These are phyloP conservation scores for Fusarium continuum DNA, from an alignment of 2,329 filamentous ascomycete species.

Conservation along the genomic window DNA sequence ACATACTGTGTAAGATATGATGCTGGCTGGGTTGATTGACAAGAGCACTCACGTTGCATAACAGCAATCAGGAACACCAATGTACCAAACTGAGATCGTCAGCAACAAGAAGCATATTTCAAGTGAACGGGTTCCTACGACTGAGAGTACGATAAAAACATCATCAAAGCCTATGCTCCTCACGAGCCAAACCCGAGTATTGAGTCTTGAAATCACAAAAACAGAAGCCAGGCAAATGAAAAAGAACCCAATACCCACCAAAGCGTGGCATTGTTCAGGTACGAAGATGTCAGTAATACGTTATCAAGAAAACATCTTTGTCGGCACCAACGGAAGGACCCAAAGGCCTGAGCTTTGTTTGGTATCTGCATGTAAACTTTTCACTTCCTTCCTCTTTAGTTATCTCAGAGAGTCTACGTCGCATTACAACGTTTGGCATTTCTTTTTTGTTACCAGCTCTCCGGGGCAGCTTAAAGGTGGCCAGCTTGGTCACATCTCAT, in stretches of 20 bases:
- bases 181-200: not conserved
- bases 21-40: not conserved
- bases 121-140: not conserved
- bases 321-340: not conserved
- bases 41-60: not conserved
- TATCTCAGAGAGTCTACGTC: not conserved
- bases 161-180: not conserved
- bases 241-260: not conserved
- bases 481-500: too few relatives aligned
- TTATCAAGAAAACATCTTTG: not conserved
- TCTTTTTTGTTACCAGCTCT: not conserved
- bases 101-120: not conserved
- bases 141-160: not conserved
- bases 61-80: not conserved
- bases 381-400: not conserved
- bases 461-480: too few relatives aligned
- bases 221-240: not conserved
- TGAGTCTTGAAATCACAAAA: not conserved
- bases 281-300: not conserved
- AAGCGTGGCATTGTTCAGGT: not conserved
- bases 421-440: not conserved
- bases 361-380: not conserved
- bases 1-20: not conserved
- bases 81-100: not conserved
- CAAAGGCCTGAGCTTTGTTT: not conserved